These are phyloP conservation scores for Cryptosporidium bovis DNA, from an alignment of 169 alveolate species.

Conservation along the genomic window DNA sequence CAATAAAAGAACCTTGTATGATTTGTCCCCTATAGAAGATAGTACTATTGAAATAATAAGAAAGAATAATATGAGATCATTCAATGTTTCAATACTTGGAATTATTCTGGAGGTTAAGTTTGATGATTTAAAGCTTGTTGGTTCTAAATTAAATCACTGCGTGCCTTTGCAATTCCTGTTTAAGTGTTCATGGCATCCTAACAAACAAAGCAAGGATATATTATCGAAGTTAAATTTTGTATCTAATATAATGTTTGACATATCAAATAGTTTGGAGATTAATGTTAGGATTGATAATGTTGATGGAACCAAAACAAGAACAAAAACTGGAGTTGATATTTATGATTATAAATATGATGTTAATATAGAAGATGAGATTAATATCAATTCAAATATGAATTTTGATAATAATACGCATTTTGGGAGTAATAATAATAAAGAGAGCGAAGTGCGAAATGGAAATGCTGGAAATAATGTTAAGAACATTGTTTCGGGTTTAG, in stretches of 20 bases:
- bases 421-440: no score
- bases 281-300: no score
- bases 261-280: slow-evolving; percentile 13
- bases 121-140: slow-evolving; percentile 18
- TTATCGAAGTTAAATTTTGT: slow-evolving; percentile 34
- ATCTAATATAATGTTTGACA: background rate
- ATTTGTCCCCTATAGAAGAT: background rate
- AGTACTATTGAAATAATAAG: background rate
- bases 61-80: background rate
- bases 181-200: slow-evolving; percentile 72
- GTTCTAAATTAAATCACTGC: slow-evolving; percentile 3
- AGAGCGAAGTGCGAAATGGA: no score
- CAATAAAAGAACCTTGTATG: background rate
- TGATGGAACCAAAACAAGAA: background rate
- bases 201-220: slow-evolving; percentile 43
- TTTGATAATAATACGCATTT: background rate
- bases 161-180: slow-evolving; percentile 42
- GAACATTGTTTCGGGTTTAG: no score
- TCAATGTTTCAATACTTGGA: slow-evolving; percentile 11
- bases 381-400: background rate
- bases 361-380: background rate
- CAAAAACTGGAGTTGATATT: background rate
- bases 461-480: no score
- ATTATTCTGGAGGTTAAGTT: slow-evolving; percentile 14
- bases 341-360: background rate